A percentile compares a stretch with the other conserved stretches of the same genome.
Conservation (phyloP, 2,329 filamentous ascomycete genomes). For the Orbilia javanica region DNA sequence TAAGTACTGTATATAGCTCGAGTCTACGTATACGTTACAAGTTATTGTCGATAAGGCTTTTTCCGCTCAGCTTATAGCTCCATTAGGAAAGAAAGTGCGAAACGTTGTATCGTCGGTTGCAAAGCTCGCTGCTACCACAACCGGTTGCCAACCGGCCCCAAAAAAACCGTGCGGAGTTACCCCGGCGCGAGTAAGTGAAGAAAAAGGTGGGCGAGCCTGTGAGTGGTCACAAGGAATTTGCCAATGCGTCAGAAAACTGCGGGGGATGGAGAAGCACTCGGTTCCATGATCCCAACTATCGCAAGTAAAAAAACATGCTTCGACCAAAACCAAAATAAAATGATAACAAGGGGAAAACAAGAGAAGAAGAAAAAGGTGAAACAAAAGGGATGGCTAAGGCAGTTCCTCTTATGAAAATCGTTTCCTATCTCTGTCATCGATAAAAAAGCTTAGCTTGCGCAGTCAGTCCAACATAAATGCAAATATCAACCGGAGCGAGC, state of each 20-base stretch:
- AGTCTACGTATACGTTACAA: not conserved
- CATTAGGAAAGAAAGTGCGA: slow-evolving; percentile 20
- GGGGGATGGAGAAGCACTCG: slow-evolving; percentile 22
- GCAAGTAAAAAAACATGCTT: slow-evolving; percentile 7
- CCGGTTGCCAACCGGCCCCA: not conserved
- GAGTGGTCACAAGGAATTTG: slow-evolving; percentile 20
- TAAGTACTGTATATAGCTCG: not conserved
- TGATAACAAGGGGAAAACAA: not conserved
- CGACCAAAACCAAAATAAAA: not conserved
- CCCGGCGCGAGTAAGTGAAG: slow-evolving; percentile 1
- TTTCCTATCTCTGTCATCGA: slow-evolving; percentile 21
- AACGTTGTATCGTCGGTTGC: slow-evolving; percentile 18
- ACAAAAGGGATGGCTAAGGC: slow-evolving; percentile 30
- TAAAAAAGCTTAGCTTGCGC: slow-evolving; percentile 30
- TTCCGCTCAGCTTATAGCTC: not conserved
- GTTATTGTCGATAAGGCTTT: not conserved
- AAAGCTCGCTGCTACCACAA: slow-evolving; percentile 27
- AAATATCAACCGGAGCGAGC: not conserved
- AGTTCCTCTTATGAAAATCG: slow-evolving; percentile 49
- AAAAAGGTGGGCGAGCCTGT: slow-evolving; percentile 32
- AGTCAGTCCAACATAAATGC: not conserved
- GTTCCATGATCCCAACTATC: slow-evolving; percentile 30
- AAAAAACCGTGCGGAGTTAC: slow-evolving; percentile 36
- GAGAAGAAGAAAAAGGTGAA: slow-evolving; percentile 12
- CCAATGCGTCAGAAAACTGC: slow-evolving; percentile 38